Percentiles rank a stretch among this genome's conserved stretches.
These are phyloP conservation scores for Saksenaea vasiformis DNA, from an alignment of 371 early-diverging fungal genomes.

Conservation along the genomic window DNA sequence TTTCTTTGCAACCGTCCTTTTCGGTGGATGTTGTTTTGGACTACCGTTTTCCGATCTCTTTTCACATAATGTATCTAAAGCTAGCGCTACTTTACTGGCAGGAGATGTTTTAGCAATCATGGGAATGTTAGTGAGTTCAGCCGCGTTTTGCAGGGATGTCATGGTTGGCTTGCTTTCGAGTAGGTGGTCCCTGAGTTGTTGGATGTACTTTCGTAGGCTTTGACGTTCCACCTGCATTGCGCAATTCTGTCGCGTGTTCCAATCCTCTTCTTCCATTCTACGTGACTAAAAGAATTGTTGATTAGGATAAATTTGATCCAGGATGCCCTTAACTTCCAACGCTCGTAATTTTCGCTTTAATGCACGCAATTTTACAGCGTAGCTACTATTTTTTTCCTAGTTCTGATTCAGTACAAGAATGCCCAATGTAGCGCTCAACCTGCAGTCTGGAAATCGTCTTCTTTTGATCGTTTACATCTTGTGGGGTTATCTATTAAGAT, in stretches of 20 bases:
- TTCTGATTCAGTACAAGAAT: too few species aligned
- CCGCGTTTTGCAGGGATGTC: background rate
- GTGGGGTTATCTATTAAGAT: too few species aligned
- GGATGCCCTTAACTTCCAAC: background rate
- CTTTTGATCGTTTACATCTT: too few species aligned
- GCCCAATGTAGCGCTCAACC: too few species aligned
- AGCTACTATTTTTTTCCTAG: too few species aligned
- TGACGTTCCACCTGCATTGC: slow-evolving; percentile 5
- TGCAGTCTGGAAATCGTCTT: too few species aligned
- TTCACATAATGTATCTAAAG: too few species aligned
- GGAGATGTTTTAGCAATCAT: background rate
- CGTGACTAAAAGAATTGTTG: background rate
- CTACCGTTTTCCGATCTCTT: background rate
- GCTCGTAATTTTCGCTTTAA: background rate
- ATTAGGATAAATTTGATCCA: background rate
- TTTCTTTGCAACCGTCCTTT: background rate
- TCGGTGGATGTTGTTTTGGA: background rate
- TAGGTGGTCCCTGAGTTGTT: slow-evolving; percentile 1
- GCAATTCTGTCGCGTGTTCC: background rate
- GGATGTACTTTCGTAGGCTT: background rate
- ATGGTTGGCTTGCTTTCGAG: background rate
- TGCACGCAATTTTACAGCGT: background rate
- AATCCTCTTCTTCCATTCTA: slow-evolving; percentile 11
- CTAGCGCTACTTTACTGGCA: too few species aligned
- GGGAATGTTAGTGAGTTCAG: background rate